Percentiles rank a stretch among this genome's conserved stretches.
Conservation (phyloP, 2,329 filamentous ascomycete species). For the Xylaria sp. region DNA sequence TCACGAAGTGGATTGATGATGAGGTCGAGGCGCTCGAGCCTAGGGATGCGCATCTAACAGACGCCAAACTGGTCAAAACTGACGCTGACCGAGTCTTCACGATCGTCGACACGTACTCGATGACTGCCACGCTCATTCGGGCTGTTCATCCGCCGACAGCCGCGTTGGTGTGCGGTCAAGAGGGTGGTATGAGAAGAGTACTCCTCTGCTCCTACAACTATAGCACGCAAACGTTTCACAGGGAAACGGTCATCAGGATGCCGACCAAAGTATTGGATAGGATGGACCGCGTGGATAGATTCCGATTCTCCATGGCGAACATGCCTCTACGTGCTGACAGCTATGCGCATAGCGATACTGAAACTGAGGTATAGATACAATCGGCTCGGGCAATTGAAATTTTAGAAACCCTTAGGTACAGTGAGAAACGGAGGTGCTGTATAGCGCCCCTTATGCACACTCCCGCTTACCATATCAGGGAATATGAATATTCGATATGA, state of each 20-base stretch:
- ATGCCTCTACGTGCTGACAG: slow-evolving; percentile 4
- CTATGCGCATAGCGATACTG: background rate
- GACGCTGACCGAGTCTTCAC: slow-evolving; percentile 14
- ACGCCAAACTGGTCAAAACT: background rate
- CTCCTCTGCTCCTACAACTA: slow-evolving; percentile 32
- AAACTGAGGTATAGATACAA: background rate
- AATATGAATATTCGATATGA: no score
- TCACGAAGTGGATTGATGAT: slow-evolving; percentile 4
- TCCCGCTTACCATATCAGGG: no score
- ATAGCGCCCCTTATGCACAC: no score
- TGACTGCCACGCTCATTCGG: slow-evolving; percentile 19
- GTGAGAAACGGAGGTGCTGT: no score
- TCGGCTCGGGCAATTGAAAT: no score
- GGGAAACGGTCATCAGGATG: slow-evolving; percentile 26
- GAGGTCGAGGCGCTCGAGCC: slow-evolving; percentile 16
- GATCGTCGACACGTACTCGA: slow-evolving; percentile 28
- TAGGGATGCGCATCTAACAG: background rate
- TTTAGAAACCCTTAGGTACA: no score
- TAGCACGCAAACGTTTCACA: slow-evolving; percentile 16
- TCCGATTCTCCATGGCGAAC: slow-evolving; percentile 21
- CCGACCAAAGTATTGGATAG: slow-evolving; percentile 22
- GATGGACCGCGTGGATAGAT: slow-evolving; percentile 22
- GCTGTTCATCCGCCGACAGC: slow-evolving; percentile 25
- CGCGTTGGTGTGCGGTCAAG: slow-evolving; percentile 15
- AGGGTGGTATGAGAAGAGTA: slow-evolving; percentile 30